Conservation (phyloP, 192 early-diverging fungal species). For the Entomortierella parvispora region DNA sequence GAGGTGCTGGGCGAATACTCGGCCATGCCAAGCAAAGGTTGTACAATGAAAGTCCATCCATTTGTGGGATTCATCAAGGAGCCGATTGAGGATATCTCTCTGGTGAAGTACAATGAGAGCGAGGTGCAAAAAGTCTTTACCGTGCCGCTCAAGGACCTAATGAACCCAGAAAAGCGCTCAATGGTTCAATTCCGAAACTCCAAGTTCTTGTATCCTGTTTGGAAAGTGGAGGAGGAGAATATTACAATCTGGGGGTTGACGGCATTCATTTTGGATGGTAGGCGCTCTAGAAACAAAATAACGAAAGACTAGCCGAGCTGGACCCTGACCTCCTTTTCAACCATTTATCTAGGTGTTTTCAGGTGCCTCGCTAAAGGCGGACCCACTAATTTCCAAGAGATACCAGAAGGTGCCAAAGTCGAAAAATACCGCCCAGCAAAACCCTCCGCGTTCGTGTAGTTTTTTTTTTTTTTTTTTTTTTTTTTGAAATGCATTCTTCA, state of each 20-base stretch:
- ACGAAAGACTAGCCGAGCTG: no score
- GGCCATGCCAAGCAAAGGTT: constrained; percentile 67
- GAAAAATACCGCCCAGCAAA: constrained; percentile 17
- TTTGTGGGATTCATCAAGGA: constrained; percentile 66
- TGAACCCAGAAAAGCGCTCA: constrained; percentile 54
- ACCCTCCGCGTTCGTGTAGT: constrained; percentile 23
- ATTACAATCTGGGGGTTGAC: constrained; percentile 83
- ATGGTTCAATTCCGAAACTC: constrained; percentile 64
- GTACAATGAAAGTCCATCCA: constrained; percentile 67
- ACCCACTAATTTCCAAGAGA: constrained; percentile 13
- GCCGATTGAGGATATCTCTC: constrained; percentile 49
- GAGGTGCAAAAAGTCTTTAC: constrained; percentile 80
- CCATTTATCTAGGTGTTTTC: constrained; percentile 21
- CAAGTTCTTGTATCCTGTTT: constrained; percentile 66
- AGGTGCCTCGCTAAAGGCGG: constrained; percentile 18
- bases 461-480: no score
- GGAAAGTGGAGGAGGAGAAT: constrained; percentile 57
- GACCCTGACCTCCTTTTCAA: neutral
- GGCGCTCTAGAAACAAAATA: neutral
- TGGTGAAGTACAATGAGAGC: constrained; percentile 61
- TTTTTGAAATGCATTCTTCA: no score
- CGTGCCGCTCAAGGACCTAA: constrained; percentile 72
- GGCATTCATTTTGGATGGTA: constrained; percentile 78
- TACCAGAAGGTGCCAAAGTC: constrained; percentile 14
- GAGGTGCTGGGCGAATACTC: constrained; percentile 71